Evolutionary conservation across 2,329 filamentous ascomycete species (phyloP), one percentile per base, ranked within the genome.

Genomic region (Pseudocercospora musae): DNA sequence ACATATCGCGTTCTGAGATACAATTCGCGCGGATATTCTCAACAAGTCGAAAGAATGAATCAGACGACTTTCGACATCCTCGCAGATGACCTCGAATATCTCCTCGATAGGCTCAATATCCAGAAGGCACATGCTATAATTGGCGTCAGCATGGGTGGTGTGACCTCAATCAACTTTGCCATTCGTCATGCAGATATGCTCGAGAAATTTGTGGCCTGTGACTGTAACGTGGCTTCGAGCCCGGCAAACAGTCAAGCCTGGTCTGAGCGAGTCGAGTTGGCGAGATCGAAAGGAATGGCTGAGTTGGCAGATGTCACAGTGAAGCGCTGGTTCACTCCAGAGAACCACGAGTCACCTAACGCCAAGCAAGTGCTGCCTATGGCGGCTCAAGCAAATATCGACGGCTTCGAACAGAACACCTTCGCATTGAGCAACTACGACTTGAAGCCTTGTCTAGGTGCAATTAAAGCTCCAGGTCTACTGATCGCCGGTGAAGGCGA

Each of bases 121-220:
- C 80, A 83, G 9, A 84, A 84, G 70, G 85, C 90, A 0, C 84
- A 88, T 33, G 81, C 84, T 0, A 79, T 94, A 0, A 79, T 95
- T 20, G 92, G 92, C 20, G 91, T 96, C 3, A 91, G 87, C 37
- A 86, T 95, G 74, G 92, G 92, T 66, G 92, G 92, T 57, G 90
- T 89, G 1, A 95, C 91, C 0, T 82, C 88, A 0, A 83, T 95
- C 55, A 88, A 89, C 72, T 87, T 89, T 57, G 88, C 89, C 0
- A 83, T 96, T 56, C 81, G 81, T 44, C 83, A 90, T 69, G 88
- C 90, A 0, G 66, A 78, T 0, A 81, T 85, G 48, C 77, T 92
- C 13, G 73, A 70, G 1, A 81, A 80, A 6, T 90, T 92, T 73
- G 80, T 94, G 21, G 83, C 88, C 3, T 93, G 90, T 75, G 91